These are phyloP conservation scores for Fusarium falciforme DNA, from an alignment of 2,329 filamentous ascomycete genomes.

Conservation along the genomic window DNA sequence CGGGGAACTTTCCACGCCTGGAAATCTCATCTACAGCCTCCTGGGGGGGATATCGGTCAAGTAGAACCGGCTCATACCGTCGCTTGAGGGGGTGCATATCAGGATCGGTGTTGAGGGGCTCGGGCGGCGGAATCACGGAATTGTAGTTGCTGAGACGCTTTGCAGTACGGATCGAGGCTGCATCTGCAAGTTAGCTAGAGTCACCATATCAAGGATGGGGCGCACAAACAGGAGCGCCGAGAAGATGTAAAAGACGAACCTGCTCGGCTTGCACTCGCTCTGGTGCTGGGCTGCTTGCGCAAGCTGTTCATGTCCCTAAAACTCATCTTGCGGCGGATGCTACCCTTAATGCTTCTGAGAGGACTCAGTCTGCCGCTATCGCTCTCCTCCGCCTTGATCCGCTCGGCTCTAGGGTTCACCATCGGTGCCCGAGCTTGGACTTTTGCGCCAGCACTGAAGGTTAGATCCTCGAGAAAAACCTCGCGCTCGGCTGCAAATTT, in stretches of 20 bases:
- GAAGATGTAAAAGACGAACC: slow-evolving; percentile 32
- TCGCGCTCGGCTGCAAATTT: slow-evolving; percentile 98
- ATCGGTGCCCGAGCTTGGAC: slow-evolving; percentile 76
- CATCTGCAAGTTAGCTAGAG: slow-evolving; percentile 43
- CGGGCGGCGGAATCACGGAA: slow-evolving; percentile 93
- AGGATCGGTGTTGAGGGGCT: slow-evolving; percentile 88
- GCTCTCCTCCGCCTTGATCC: slow-evolving; percentile 80
- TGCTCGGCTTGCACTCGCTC: slow-evolving; percentile 62
- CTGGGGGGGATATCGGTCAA: slow-evolving; percentile 93
- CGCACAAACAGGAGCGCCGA: background rate
- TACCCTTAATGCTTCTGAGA: slow-evolving; percentile 76
- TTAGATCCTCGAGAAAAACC: slow-evolving; percentile 91
- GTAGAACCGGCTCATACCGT: slow-evolving; percentile 93
- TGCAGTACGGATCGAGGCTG: slow-evolving; percentile 78
- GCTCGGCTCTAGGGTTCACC: slow-evolving; percentile 83
- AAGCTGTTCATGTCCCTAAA: slow-evolving; percentile 95
- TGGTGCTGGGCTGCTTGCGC: slow-evolving; percentile 84
- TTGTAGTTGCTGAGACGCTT: slow-evolving; percentile 97
- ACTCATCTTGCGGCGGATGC: slow-evolving; percentile 91
- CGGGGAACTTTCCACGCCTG: slow-evolving; percentile 87
- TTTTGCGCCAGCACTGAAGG: slow-evolving; percentile 86
- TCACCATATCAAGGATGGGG: background rate
- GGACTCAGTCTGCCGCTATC: slow-evolving; percentile 67
- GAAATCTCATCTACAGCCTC: slow-evolving; percentile 82
- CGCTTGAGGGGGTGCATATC: slow-evolving; percentile 96